These are phyloP conservation scores for Candida albicans DNA, from an alignment of 1,139 yeast genomes.

Conservation along the genomic window DNA sequence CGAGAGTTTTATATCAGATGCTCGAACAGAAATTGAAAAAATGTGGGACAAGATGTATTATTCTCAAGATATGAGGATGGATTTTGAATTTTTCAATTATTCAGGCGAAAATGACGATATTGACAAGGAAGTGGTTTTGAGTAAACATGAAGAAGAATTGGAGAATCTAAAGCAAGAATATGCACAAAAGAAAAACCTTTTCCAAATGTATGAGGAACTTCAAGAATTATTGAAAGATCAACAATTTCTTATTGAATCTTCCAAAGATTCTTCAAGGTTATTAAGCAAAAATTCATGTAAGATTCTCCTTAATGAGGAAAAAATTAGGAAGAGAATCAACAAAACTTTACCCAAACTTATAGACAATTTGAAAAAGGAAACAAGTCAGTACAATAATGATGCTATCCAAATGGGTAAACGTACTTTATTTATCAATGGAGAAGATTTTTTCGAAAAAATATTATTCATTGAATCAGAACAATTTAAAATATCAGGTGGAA, in stretches of 20 bases:
- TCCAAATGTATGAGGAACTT: conserved; percentile 55
- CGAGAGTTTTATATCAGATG: conserved; percentile 63
- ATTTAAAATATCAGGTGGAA: conserved; percentile 4
- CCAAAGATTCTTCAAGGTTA: conserved; percentile 79
- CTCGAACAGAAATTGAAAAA: conserved; percentile 56
- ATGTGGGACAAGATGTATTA: conserved; percentile 66
- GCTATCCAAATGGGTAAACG: conserved; percentile 30
- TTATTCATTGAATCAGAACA: conserved; percentile 43
- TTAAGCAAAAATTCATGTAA: conserved; percentile 77
- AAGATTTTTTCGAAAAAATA: conserved; percentile 46
- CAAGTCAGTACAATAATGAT: conserved; percentile 46
- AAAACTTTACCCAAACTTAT: conserved; percentile 68
- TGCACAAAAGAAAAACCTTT: conserved; percentile 53
- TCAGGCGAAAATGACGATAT: conserved; percentile 43
- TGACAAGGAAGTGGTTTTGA: conserved; percentile 55
- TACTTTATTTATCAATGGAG: conserved; percentile 46
- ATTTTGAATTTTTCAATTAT: conserved; percentile 36
- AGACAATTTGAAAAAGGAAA: conserved; percentile 46
- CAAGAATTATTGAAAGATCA: conserved; percentile 61
- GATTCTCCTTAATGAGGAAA: conserved; percentile 78
- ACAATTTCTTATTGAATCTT: conserved; percentile 60
- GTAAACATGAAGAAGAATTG: conserved; percentile 65
- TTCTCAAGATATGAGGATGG: conserved; percentile 43
- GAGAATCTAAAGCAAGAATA: conserved; percentile 49
- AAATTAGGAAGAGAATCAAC: conserved; percentile 62